Percentiles rank a stretch among this genome's conserved stretches.
Conservation (phyloP, 192 early-diverging fungal species). For the Gorgonomyces haynaldii region DNA sequence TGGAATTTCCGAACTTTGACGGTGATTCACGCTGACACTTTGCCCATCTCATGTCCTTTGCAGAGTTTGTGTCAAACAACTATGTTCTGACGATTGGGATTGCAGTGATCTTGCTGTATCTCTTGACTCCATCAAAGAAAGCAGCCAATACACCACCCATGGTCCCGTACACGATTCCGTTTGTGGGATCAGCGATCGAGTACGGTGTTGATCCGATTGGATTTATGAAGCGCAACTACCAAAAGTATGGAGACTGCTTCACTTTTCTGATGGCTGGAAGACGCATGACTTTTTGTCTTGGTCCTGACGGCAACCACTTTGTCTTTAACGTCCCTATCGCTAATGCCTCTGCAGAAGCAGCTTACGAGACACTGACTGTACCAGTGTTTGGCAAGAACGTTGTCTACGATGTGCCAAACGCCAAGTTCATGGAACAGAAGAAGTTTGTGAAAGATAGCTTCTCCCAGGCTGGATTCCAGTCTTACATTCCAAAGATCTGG, state of each 20-base stretch:
- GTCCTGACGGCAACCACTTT: conserved; percentile 90
- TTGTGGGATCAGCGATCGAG: conserved; percentile 73
- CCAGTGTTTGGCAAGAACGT: conserved; percentile 91
- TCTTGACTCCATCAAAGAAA: too few relatives aligned
- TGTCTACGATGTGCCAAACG: conserved; percentile 90
- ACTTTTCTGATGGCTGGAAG: conserved; percentile 89
- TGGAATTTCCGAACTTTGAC: too few relatives aligned
- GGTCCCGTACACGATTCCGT: conserved; percentile 64
- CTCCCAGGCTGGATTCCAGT: conserved; percentile 71
- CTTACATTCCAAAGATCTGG: conserved; percentile 77
- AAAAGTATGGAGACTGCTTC: conserved; percentile 74
- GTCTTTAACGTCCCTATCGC: conserved; percentile 86
- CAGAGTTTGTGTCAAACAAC: too few relatives aligned
- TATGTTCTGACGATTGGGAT: neutral
- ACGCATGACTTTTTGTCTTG: conserved; percentile 78
- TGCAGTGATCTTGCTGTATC: neutral
- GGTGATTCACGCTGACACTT: too few relatives aligned
- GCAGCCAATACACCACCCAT: conserved; percentile 19
- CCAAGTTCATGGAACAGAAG: conserved; percentile 97
- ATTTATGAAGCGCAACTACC: conserved; percentile 60
- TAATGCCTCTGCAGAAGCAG: conserved; percentile 79
- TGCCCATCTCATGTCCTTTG: too few relatives aligned
- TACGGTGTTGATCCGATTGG: conserved; percentile 85
- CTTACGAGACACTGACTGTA: conserved; percentile 84
- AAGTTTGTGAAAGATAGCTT: conserved; percentile 93